Conservation (phyloP, 2,329 filamentous ascomycete species). For the Clarireedia sp. region DNA sequence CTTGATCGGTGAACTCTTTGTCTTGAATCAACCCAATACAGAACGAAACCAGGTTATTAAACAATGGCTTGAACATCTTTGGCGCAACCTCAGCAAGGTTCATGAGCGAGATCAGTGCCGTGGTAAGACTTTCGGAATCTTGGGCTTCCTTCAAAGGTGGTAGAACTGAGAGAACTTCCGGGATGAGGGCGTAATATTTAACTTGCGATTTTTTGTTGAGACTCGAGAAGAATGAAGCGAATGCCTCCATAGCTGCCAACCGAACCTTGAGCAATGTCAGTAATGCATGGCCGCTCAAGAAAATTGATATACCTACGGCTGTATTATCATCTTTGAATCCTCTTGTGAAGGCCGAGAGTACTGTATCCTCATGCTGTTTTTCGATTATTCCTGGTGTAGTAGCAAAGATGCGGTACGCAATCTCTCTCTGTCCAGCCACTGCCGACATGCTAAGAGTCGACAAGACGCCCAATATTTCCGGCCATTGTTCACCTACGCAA, state of each 20-base stretch:
- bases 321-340: conserved; percentile 88
- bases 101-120: conserved; percentile 83
- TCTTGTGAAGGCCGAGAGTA: conserved; percentile 78
- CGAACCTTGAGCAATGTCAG: conserved; percentile 55
- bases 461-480: conserved; percentile 75
- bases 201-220: conserved; percentile 79
- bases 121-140: conserved; percentile 85
- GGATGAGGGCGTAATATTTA: conserved; percentile 81
- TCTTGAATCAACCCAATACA: conserved; percentile 90
- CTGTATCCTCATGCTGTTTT: conserved; percentile 87
- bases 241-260: conserved; percentile 91
- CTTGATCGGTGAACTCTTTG: conserved; percentile 84
- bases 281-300: neutral
- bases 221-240: conserved; percentile 90
- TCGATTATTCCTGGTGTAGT: conserved; percentile 94
- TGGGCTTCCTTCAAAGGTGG: conserved; percentile 87
- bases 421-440: conserved; percentile 79
- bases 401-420: conserved; percentile 89
- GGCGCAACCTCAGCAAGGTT: conserved; percentile 90
- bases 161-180: conserved; percentile 88
- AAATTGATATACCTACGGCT: conserved; percentile 44
- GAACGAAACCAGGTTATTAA: conserved; percentile 86
- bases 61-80: conserved; percentile 96
- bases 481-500: conserved; percentile 68
- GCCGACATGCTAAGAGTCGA: conserved; percentile 86